Evolutionary conservation across 2,329 filamentous ascomycete genomes (phyloP).

Genomic region (Aspergillus neoniger): DNA sequence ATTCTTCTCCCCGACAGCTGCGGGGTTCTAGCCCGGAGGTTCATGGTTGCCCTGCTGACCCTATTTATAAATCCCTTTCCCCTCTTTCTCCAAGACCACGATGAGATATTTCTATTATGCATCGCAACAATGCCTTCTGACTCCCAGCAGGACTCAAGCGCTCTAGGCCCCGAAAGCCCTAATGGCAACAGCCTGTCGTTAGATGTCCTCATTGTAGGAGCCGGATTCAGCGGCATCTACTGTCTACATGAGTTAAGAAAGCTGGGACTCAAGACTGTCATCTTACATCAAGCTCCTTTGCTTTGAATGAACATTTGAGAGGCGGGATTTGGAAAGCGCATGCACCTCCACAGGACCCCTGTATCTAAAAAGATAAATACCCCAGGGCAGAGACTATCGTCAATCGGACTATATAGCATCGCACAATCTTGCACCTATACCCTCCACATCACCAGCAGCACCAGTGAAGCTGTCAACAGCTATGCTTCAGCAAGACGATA

Average conservation of each 20-base stretch:
- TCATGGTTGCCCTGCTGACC: background rate
- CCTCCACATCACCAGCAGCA: no score
- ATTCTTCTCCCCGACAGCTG: background rate
- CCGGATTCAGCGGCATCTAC: constrained; percentile 46
- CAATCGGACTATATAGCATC: no score
- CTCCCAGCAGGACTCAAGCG: background rate
- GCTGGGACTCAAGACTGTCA: constrained; percentile 49
- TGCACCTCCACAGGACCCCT: no score
- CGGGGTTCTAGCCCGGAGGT: background rate
- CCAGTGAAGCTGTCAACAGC: no score
- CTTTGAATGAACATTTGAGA: no score
- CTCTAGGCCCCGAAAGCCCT: constrained; percentile 34
- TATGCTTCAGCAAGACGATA: no score
- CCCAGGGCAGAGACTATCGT: no score
- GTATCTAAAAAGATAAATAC: no score
- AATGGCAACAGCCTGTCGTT: constrained; percentile 20
- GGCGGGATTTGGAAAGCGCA: no score
- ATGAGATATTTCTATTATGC: background rate
- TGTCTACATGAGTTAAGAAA: constrained; percentile 56
- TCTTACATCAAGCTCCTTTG: no score
- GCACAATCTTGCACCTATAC: no score
- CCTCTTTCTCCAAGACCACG: background rate
- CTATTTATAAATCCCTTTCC: background rate
- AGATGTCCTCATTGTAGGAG: constrained; percentile 30
- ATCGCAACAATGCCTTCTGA: constrained; percentile 2